Base-by-base conservation (phyloP, 164 flowering plant genomes). In the Cinnamomum chago region DNA sequence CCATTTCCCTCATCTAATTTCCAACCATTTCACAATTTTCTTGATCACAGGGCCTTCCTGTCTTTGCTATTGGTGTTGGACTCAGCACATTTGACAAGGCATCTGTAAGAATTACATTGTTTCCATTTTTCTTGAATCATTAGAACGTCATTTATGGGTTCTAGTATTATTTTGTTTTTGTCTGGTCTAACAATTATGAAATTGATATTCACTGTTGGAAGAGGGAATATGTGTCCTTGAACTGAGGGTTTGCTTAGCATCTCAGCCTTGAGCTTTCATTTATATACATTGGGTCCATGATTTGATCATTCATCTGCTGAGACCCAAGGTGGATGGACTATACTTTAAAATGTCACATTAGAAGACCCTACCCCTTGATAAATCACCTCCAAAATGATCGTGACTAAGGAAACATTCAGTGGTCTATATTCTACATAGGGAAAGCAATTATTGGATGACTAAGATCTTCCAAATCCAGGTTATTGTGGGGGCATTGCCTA, bases 21-120 rank as follows among this genome's bases (percentile, higher is more conserved):
- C 40, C n/a, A 11, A 71, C 17, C 28, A 47, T 72, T 73, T 62
- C 18, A 18, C 23, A 60, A 27, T 3, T 70, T 24, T 68, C 71
- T 73, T 73, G 55, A 80, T 73, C 50, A 1, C 83, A 95, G 99
- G 99, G 99, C 72, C 92, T 86, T 77, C 99, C 99, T 51, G 89
- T 95, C 71, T 78, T 95, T 82, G 99, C 98, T 68, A 65, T 90
- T 74, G 98, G 99, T 60, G 94, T 90, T 68, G 99, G 99, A 68
- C 89, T 84, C 68, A 93, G 98, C 83, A 87, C 98, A 76, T 92
- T 40, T 74, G 98, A 93, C 82, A 92, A 94, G 87, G 97, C 97
- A 77, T 92, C 95, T 78, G 99, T 95, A 86, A 91, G 99, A 22
- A 70, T 65, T 28, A 47, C 33, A 14, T 50, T 2, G 58, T 72